These are phyloP conservation scores for Aspergillus oerlinghausenensis DNA, from an alignment of 2,329 filamentous ascomycete genomes.

Conservation along the genomic window DNA sequence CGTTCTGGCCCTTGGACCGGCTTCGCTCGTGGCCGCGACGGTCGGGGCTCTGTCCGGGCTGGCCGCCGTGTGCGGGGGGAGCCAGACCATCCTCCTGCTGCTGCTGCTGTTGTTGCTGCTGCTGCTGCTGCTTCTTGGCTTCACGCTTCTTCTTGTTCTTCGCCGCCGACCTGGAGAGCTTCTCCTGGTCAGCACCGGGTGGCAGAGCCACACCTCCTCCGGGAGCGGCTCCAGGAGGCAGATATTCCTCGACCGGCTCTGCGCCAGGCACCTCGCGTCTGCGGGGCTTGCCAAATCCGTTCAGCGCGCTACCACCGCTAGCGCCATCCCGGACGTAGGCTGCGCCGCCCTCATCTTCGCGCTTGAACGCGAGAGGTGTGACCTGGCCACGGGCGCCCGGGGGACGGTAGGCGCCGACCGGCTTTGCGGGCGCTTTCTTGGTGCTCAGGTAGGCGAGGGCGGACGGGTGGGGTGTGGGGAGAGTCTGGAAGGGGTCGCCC, in stretches of 20 bases:
- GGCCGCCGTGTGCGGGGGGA: constrained; percentile 37
- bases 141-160: constrained; percentile 99
- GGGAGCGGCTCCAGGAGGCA: constrained; percentile 65
- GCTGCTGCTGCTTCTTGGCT: constrained; percentile 88
- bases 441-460: constrained; percentile 77
- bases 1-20: constrained; percentile 44
- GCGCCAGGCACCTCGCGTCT: constrained; percentile 83
- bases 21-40: constrained; percentile 57
- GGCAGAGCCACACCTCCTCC: constrained; percentile 63
- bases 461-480: constrained; percentile 76
- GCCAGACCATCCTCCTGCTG: constrained; percentile 49
- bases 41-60: constrained; percentile 54
- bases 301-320: constrained; percentile 54
- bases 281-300: constrained; percentile 72
- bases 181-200: constrained; percentile 61
- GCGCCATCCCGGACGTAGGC: constrained; percentile 80
- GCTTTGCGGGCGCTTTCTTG: constrained; percentile 91
- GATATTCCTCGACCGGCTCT: constrained; percentile 61
- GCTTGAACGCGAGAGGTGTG: constrained; percentile 92
- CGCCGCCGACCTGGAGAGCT: constrained; percentile 73
- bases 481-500: constrained; percentile 66
- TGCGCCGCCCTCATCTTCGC: constrained; percentile 91
- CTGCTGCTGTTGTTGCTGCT: constrained; percentile 11
- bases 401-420: constrained; percentile 92
- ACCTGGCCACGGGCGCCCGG: constrained; percentile 84